phyloP scores from a whole-genome alignment of 106 monocot species.

The Dendrobium chrysotoxum region DNA sequence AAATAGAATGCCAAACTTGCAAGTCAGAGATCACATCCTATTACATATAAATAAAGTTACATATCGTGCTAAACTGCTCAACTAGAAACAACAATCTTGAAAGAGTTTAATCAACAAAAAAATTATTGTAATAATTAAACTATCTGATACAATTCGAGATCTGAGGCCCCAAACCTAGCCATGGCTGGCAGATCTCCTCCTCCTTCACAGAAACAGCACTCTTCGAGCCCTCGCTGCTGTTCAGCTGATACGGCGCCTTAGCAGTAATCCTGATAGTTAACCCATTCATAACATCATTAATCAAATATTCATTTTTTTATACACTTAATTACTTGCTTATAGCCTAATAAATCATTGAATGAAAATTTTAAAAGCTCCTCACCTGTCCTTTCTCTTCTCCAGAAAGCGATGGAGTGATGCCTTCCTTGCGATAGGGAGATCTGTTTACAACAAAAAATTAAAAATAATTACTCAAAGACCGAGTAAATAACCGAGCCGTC shows the following conservation, averaged over 20 bases:
- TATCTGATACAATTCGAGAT: background rate
- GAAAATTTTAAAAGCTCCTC: background rate
- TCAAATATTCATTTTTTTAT: background rate
- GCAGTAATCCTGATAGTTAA: slow-evolving; percentile 20
- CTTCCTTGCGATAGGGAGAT: slow-evolving; percentile 55
- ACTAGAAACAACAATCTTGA: background rate
- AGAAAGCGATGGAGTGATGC: slow-evolving; percentile 66
- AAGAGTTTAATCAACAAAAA: background rate
- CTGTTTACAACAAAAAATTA: slow-evolving; percentile 14
- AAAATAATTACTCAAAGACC: no score
- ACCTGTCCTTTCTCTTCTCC: slow-evolving; percentile 89
- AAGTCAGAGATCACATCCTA: no score
- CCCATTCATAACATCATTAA: background rate
- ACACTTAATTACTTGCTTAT: background rate
- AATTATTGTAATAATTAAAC: background rate
- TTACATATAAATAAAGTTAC: no score
- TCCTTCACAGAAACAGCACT: slow-evolving; percentile 8
- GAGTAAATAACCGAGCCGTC: background rate
- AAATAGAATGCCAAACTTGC: background rate
- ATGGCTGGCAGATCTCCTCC: slow-evolving; percentile 24
- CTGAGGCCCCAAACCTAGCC: slow-evolving; percentile 37
- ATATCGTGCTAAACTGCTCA: background rate
- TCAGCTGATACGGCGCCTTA: slow-evolving; percentile 32
- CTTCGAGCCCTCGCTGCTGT: background rate
- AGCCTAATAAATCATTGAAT: background rate